Evolutionary conservation across 2,329 filamentous ascomycete species (phyloP), one percentile per base, ranked within the genome.

Genomic region (Trichoderma sp.): DNA sequence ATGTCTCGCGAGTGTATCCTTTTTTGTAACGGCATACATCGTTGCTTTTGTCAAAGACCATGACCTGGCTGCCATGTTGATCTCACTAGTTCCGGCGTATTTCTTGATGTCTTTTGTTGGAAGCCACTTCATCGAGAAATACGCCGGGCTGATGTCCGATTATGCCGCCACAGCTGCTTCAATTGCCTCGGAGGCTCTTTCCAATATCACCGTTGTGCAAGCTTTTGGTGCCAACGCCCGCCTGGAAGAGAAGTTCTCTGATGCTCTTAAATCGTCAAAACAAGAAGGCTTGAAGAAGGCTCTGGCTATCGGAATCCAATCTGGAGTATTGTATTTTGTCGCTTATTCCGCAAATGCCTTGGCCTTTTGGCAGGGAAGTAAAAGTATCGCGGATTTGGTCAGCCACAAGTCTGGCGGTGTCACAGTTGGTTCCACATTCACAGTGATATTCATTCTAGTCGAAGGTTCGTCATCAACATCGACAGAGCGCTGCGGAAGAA

Each of bases 301-400:
- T 1, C 81, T 87, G 1, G 86, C 87, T 0, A 85, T 88, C 38
- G 91, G 88, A 3, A 83, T 90, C 0, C 90, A 92, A 79, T 85
- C 89, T 8, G 91, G 91, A n/a, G 80, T 90, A n/a, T 82, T 93
- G 21, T 93, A 92, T 79, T 93, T 93, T 78, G 87, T 93, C 75
- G 90, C 91, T 3, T 93, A 92, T 78, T 86, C 89, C 2, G 90
- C 90, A 6, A 92, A 92, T 79, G 91, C 88, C 8, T 82, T 93
- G 12, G 91, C 91, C 0, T 93, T 92, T 79, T 93, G 90, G 90
- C 88, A 92, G 81, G 91, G 91, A 62, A 91, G 89, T 77, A 85
- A 83, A 59, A 45, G 73, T 75, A 82, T 84, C 50, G 82, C 82
- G 3, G 78, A 82, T 9, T 78, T 79, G 1, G 78, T 81, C 50